Conservation (phyloP, 768 basidiomycete genomes). For the Lactarius deliciosus region DNA sequence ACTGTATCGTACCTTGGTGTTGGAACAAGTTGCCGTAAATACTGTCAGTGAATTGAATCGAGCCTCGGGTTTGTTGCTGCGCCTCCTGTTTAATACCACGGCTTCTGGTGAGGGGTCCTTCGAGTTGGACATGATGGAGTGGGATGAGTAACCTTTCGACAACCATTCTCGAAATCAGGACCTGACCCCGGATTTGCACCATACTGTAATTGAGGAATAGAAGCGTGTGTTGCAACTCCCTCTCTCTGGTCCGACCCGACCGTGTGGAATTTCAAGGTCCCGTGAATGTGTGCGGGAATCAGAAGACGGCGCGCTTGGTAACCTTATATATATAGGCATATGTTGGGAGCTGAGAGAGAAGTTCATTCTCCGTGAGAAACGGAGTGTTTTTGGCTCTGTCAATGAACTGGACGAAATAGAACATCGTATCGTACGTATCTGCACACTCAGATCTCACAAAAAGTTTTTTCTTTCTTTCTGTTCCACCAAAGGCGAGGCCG, state of each 20-base stretch:
- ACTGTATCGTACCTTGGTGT: too few relatives aligned
- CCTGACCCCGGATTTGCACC: slow-evolving; percentile 10
- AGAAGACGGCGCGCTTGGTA: slow-evolving; percentile 8
- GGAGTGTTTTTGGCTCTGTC: background rate
- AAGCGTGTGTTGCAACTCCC: background rate
- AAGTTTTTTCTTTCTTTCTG: background rate
- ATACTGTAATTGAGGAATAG: slow-evolving; percentile 6
- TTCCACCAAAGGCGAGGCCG: too few relatives aligned
- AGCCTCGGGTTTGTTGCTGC: background rate
- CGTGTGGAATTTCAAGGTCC: background rate
- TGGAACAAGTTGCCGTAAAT: too few relatives aligned
- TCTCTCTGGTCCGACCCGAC: slow-evolving; percentile 8
- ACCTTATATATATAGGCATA: background rate
- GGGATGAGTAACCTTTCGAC: too few relatives aligned
- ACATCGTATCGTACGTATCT: background rate
- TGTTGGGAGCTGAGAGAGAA: slow-evolving; percentile 2
- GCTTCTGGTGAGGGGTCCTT: background rate
- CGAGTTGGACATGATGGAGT: too few relatives aligned
- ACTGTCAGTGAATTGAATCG: too few relatives aligned
- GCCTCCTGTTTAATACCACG: background rate
- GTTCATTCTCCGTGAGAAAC: slow-evolving; percentile 19
- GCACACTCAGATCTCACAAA: background rate
- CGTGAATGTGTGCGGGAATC: slow-evolving; percentile 9
- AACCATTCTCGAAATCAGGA: background rate
- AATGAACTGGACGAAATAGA: background rate